Base-by-base conservation (phyloP, 1,284 basidiomycete genomes). In the Sanguinoderma infundibulare region DNA sequence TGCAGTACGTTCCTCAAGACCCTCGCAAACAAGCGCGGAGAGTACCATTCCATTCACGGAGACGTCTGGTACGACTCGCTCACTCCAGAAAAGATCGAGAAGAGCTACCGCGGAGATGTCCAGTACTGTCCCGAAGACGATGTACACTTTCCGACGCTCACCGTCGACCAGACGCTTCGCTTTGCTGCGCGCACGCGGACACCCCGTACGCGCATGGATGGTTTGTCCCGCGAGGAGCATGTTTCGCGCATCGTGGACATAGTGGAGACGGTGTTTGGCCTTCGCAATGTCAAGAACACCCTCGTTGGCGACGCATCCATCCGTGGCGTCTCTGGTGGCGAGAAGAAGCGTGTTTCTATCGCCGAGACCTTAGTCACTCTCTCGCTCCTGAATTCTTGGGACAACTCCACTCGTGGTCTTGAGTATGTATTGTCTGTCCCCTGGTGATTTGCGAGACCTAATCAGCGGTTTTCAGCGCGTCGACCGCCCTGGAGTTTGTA, bases 341-440 rank as follows among this genome's bases (percentile, higher is more conserved):
- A 94, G 78, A 88, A 89, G 75, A 91, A 91, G 74, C 84, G 92
- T 40, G 91, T 94, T 0, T 90, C 87, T 0, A 90, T 94, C 66
- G 82, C 85, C 10, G 92, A 94, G 74, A 81, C 84, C 10, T 74
- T 94, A 49, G 84, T 86, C 0, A 81, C 83, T 15, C 78, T 87
- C 35, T 81, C 82, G 47, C 79, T 82, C 35, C 77, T 94, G 34
- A 82, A 81, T 44, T 79, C 82, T 14, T 94, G 91, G 91, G 92
- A 94, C 75, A 91, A 92, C 83, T 83, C 82, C 2, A 85, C 83
- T 17, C 79, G 83, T 50, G 84, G 83, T 40, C 70, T 76, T 12
- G 75, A 76, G 67, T 73, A 38, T 15, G 70, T 67, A 9, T 26
- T 7, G 28, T 22, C 53, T 5, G 5, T 5, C 15, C 17, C 6